These are phyloP conservation scores for Nissolia schottii DNA, from an alignment of 306 rosid genomes.

Conservation along the genomic window DNA sequence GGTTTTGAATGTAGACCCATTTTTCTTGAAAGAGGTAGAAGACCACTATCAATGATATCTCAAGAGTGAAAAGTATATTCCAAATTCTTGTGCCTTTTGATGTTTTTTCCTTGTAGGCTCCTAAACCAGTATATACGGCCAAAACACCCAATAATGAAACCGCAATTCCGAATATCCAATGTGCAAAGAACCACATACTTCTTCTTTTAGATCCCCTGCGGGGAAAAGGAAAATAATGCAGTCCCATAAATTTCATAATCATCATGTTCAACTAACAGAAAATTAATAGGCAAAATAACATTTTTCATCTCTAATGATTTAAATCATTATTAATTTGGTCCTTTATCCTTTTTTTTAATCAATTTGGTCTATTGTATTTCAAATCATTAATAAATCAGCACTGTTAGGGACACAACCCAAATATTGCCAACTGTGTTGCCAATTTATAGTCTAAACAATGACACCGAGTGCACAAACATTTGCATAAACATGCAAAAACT, in stretches of 20 bases:
- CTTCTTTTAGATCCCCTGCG: conserved; percentile 72
- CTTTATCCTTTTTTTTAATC: too few relatives aligned
- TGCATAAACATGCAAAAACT: too few relatives aligned
- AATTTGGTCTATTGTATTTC: too few relatives aligned
- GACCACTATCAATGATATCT: conserved; percentile 52
- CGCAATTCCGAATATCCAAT: conserved; percentile 75
- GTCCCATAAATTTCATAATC: neutral
- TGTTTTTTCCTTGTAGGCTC: conserved; percentile 71
- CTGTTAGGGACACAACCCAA: too few relatives aligned
- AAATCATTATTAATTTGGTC: too few relatives aligned
- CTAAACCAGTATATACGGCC: conserved; percentile 66
- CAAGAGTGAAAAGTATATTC: conserved; percentile 61
- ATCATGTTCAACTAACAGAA: neutral
- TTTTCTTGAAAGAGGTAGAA: conserved; percentile 91
- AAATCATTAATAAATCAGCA: too few relatives aligned
- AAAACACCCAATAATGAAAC: conserved; percentile 59
- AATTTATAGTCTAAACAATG: too few relatives aligned
- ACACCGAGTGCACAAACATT: too few relatives aligned
- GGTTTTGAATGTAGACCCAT: conserved; percentile 61
- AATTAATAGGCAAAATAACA: too few relatives aligned
- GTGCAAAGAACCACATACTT: conserved; percentile 63
- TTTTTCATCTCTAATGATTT: too few relatives aligned
- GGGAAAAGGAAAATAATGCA: neutral
- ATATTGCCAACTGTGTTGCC: too few relatives aligned
- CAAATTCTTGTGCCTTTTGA: conserved; percentile 56